Evolutionary conservation across 2,329 filamentous ascomycete genomes (phyloP).

Genomic region (Stagonosporopsis rhizophila): DNA sequence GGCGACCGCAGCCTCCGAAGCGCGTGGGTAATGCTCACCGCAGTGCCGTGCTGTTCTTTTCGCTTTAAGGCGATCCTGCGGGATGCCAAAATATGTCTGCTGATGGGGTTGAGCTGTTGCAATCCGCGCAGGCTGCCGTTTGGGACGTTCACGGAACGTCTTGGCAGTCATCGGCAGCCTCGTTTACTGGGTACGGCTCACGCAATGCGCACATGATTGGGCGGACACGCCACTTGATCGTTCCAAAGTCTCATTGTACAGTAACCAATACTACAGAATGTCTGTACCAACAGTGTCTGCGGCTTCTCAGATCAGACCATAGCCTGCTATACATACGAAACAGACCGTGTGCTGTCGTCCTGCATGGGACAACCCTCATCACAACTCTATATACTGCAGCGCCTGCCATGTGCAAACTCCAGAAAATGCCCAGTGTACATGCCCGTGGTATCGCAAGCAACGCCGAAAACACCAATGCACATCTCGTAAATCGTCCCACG

Average conservation of each 20-base stretch:
- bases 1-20: neutral
- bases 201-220: neutral
- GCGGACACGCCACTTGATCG: slow-evolving; percentile 18
- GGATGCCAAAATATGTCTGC: neutral
- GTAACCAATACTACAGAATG: neutral
- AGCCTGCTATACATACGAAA: too few relatives aligned
- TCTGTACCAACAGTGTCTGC: neutral
- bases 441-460: slow-evolving; percentile 32
- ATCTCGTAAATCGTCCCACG: slow-evolving; percentile 30
- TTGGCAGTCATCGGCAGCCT: neutral
- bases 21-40: neutral
- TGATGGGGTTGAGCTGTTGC: slow-evolving; percentile 8
- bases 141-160: slow-evolving; percentile 9
- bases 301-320: neutral
- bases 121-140: slow-evolving; percentile 10
- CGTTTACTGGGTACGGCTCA: too few relatives aligned
- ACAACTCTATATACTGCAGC: slow-evolving; percentile 11
- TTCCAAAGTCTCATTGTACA: neutral
- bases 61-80: neutral
- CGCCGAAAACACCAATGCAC: slow-evolving; percentile 29
- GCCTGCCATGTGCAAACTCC: slow-evolving; percentile 24
- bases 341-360: too few relatives aligned
- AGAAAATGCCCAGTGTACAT: slow-evolving; percentile 24
- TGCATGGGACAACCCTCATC: neutral
- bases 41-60: too few relatives aligned